These are phyloP conservation scores for Heteromeles arbutifolia DNA, from an alignment of 306 rosid genomes.

Conservation along the genomic window DNA sequence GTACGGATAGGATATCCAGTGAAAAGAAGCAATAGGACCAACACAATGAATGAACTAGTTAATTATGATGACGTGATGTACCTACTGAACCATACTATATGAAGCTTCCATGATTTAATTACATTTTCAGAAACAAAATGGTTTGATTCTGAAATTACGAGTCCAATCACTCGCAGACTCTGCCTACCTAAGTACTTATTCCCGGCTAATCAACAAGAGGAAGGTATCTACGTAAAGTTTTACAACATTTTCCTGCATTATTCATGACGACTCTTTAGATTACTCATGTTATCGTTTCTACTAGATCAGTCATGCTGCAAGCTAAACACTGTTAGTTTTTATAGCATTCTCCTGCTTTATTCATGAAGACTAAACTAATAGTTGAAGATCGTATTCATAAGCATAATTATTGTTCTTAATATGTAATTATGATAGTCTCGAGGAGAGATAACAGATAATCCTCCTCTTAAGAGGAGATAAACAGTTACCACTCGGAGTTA, in stretches of 20 bases:
- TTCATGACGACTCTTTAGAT: no score
- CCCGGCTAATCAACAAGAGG: background rate
- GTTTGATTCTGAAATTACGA: background rate
- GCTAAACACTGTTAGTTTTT: background rate
- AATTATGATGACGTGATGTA: background rate
- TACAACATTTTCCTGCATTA: no score
- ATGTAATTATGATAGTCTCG: background rate
- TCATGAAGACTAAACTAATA: background rate
- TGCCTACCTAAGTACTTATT: background rate
- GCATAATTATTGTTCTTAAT: background rate
- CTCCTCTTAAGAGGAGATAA: background rate
- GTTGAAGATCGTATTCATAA: background rate
- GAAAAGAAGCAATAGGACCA: background rate
- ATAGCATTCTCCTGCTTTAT: background rate
- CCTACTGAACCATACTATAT: background rate
- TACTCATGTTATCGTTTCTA: no score
- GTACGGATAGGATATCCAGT: background rate
- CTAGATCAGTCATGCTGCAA: background rate
- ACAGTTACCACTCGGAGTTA: background rate
- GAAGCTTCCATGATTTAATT: background rate
- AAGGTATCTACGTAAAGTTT: background rate
- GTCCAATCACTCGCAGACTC: background rate
- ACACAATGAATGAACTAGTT: background rate
- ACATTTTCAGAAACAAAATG: background rate
- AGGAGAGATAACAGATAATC: no score